A percentile compares a stretch with the other conserved stretches of the same genome.
Evolutionary conservation across 768 basidiomycete genomes (phyloP).

Genomic region (Pulveroboletus ravenelii): DNA sequence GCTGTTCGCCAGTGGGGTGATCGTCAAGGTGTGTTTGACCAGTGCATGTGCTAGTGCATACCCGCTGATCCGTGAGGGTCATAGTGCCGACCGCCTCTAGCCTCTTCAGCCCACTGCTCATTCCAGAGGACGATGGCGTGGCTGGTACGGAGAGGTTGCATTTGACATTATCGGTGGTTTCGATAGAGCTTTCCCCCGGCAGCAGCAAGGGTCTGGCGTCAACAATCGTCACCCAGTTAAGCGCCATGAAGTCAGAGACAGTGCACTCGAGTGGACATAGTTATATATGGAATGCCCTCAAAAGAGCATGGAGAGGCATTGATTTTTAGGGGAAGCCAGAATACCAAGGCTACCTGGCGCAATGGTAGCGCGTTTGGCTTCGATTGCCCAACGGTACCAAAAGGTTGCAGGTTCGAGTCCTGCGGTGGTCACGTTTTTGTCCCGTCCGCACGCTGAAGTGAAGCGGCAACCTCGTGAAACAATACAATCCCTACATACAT

Average conservation of each 20-base stretch:
- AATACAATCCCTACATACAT: not conserved
- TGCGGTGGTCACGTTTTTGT: constrained; percentile 68
- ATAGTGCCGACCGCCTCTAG: constrained; percentile 55
- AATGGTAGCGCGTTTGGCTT: constrained; percentile 97
- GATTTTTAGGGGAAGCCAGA: not conserved
- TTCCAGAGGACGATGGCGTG: constrained; percentile 42
- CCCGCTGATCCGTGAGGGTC: constrained; percentile 70
- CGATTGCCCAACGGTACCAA: constrained; percentile 75
- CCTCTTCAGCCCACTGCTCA: constrained; percentile 51
- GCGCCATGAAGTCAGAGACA: constrained; percentile 47
- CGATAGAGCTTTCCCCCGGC: constrained; percentile 56
- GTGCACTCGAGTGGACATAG: not conserved
- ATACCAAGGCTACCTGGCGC: constrained; percentile 65
- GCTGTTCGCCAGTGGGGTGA: constrained; percentile 35
- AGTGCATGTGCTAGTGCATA: constrained; percentile 31
- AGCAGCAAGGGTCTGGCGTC: constrained; percentile 56
- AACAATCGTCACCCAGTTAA: constrained; percentile 74
- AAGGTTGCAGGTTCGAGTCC: constrained; percentile 97
- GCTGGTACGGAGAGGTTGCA: constrained; percentile 55
- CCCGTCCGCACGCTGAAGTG: not conserved
- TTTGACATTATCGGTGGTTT: constrained; percentile 56
- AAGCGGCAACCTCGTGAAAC: not conserved
- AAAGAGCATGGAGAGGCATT: not conserved
- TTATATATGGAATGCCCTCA: not conserved
- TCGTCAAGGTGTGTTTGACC: constrained; percentile 1